Conservation (phyloP, 768 basidiomycete species). For the Termitomyces sp. region DNA sequence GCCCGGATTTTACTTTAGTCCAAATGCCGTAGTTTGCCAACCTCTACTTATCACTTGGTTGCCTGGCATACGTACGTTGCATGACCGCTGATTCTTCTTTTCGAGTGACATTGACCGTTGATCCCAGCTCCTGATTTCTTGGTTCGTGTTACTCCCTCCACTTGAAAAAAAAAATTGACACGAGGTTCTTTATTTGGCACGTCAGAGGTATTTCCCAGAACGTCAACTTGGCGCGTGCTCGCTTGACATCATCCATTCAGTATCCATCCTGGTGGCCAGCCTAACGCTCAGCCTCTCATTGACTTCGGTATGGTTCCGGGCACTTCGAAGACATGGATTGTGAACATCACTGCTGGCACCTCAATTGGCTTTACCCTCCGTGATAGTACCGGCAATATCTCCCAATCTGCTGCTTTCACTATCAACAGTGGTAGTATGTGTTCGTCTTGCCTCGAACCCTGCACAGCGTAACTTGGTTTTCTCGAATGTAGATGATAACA, state of each 20-base stretch:
- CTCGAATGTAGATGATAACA: constrained; percentile 23
- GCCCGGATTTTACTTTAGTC: constrained; percentile 26
- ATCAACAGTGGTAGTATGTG: constrained; percentile 45
- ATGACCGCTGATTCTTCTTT: neutral
- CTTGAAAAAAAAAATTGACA: neutral
- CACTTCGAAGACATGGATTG: constrained; percentile 47
- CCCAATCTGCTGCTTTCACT: constrained; percentile 48
- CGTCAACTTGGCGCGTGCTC: neutral
- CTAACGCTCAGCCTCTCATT: constrained; percentile 37
- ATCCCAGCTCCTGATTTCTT: constrained; percentile 56
- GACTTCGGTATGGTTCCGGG: constrained; percentile 35
- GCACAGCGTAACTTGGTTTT: neutral
- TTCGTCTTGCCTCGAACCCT: neutral
- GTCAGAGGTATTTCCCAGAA: constrained; percentile 32
- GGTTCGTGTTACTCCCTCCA: constrained; percentile 34
- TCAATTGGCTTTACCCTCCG: constrained; percentile 52
- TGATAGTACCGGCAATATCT: constrained; percentile 49
- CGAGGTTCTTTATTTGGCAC: neutral
- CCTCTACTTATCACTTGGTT: constrained; percentile 48
- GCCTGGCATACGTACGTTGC: constrained; percentile 49
- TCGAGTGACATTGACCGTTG: constrained; percentile 7
- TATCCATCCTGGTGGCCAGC: constrained; percentile 45
- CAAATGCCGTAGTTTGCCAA: constrained; percentile 48
- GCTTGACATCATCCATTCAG: constrained; percentile 26
- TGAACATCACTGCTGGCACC: constrained; percentile 41